phyloP scores from a whole-genome alignment of 306 rosid genomes.

The Gastrolobium bilobum region DNA sequence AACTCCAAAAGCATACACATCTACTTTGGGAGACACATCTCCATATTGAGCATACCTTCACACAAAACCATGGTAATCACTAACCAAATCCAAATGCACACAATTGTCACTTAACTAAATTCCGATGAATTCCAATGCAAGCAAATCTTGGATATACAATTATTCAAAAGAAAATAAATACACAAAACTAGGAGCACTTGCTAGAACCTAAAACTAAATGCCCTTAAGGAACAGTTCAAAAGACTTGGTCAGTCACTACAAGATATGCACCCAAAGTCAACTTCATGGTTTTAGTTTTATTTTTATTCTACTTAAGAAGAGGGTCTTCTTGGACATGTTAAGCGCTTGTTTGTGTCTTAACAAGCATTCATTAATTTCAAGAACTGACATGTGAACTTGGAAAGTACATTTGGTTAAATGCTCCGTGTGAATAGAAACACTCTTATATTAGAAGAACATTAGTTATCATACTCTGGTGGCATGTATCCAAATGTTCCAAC shows the following conservation, averaged over 20 bases:
- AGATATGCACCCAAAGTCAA: slow-evolving; percentile 6
- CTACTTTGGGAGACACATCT: slow-evolving; percentile 93
- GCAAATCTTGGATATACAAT: not conserved
- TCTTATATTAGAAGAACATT: slow-evolving; percentile 9
- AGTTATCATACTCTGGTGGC: slow-evolving; percentile 89
- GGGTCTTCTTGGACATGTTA: not conserved
- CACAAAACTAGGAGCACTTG: slow-evolving; percentile 5
- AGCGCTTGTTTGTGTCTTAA: not conserved
- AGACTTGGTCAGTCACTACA: not conserved
- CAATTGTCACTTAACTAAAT: slow-evolving; percentile 25
- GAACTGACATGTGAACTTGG: not conserved
- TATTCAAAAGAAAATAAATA: not conserved
- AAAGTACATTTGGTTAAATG: slow-evolving; percentile 21
- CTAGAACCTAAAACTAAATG: slow-evolving; percentile 20
- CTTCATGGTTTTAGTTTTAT: not conserved
- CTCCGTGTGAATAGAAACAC: not conserved
- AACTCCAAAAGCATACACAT: slow-evolving; percentile 95
- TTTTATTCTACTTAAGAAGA: not conserved
- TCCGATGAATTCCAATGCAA: not conserved
- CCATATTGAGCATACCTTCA: slow-evolving; percentile 96
- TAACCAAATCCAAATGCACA: slow-evolving; percentile 10
- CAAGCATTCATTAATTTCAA: not conserved
- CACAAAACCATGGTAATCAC: slow-evolving; percentile 26
- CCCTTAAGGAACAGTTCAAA: not conserved
- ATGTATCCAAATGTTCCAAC: slow-evolving; percentile 99